Evolutionary conservation across 306 rosid species (phyloP).

Genomic region (Hippophae gyantsensis): DNA sequence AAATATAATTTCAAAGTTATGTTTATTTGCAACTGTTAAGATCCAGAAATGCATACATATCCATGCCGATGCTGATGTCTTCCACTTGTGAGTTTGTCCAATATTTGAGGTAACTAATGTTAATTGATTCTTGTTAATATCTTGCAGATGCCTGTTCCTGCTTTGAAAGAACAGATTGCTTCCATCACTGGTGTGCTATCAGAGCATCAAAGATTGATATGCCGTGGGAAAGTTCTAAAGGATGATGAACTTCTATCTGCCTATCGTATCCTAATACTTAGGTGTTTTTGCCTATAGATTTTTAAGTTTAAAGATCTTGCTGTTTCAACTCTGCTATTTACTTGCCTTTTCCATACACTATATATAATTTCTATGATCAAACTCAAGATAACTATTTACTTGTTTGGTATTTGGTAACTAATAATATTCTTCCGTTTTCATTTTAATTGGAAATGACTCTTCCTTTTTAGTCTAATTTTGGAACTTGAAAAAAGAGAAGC

Average conservation of each 20-base stretch:
- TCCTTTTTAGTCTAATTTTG: too few relatives aligned
- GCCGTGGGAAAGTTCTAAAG: conserved; percentile 63
- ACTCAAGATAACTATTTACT: not conserved
- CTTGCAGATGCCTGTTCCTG: conserved; percentile 85
- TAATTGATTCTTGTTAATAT: conserved; percentile 8
- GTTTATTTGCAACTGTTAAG: too few relatives aligned
- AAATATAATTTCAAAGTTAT: too few relatives aligned
- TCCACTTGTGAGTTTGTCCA: conserved; percentile 2
- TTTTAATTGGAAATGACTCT: too few relatives aligned
- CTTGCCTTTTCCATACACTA: not conserved
- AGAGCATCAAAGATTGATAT: conserved; percentile 50
- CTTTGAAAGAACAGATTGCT: conserved; percentile 54
- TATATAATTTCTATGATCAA: not conserved
- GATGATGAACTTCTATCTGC: conserved; percentile 62
- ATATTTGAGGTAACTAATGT: not conserved
- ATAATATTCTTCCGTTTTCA: too few relatives aligned
- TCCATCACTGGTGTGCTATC: conserved; percentile 53
- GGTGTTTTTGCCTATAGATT: not conserved
- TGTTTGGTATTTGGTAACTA: too few relatives aligned
- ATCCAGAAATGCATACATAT: too few relatives aligned
- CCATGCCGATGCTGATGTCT: not conserved
- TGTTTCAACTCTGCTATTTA: not conserved
- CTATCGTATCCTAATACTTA: conserved; percentile 43
- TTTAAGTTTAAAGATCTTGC: conserved; percentile 7
- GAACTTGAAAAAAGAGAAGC: too few relatives aligned